Evolutionary conservation across 352 stramenopile species (phyloP).

Genomic region (Phytophthora macrochlamydospora): DNA sequence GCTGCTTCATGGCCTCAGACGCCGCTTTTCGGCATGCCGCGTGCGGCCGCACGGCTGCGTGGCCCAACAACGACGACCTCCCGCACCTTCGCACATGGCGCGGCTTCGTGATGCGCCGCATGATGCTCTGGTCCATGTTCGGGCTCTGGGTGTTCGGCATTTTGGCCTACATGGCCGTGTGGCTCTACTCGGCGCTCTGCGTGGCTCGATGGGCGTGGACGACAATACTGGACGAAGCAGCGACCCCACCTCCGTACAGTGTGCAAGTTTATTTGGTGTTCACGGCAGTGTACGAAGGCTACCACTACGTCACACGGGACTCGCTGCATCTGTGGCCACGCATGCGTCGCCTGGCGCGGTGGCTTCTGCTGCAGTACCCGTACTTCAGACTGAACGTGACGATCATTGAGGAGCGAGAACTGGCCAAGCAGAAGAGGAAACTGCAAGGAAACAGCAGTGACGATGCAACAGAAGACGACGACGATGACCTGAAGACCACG

Average conservation of each 20-base stretch:
- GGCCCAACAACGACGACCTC: constrained; percentile 31
- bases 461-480: constrained; percentile 11
- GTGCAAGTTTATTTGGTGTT: constrained; percentile 36
- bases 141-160: constrained; percentile 34
- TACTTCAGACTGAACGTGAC: constrained; percentile 54
- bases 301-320: constrained; percentile 36
- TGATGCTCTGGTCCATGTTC: constrained; percentile 31
- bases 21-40: constrained; percentile 11
- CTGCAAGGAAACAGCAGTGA: constrained; percentile 8
- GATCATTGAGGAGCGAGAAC: constrained; percentile 48
- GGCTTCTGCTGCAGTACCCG: constrained; percentile 52
- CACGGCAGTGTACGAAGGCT: constrained; percentile 51
- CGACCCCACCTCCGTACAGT: constrained; percentile 12
- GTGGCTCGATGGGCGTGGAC: constrained; percentile 9
- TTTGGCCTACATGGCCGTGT: constrained; percentile 22
- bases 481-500: constrained; percentile 4
- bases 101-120: constrained; percentile 16
- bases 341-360: constrained; percentile 42
- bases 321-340: constrained; percentile 45
- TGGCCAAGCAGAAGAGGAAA: constrained; percentile 17
- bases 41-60: constrained; percentile 9
- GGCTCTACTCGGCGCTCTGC: constrained; percentile 24
- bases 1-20: constrained; percentile 5
- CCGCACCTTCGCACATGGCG: constrained; percentile 23
- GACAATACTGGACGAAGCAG: constrained; percentile 8